Conservation (phyloP, 2,329 filamentous ascomycete genomes). For the Fusarium austroafricanum region DNA sequence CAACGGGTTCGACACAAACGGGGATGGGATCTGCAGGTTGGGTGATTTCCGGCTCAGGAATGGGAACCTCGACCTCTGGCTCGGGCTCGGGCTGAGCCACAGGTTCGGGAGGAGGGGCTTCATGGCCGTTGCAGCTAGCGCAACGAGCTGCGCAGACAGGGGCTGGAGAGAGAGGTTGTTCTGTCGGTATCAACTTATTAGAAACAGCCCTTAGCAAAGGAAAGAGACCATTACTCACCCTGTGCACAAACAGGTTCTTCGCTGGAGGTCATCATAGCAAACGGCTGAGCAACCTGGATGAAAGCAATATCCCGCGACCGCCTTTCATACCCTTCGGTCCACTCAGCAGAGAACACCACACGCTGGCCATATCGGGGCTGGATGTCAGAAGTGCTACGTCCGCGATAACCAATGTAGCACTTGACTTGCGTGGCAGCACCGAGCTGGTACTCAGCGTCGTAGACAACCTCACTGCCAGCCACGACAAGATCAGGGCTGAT, state of each 20-base stretch:
- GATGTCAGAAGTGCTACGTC: not conserved
- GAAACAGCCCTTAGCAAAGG: too few relatives aligned
- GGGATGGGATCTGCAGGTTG: not conserved
- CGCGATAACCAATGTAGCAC: conserved; percentile 49
- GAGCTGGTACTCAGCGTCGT: conserved; percentile 39
- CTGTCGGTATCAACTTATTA: not conserved
- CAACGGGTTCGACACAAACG: not conserved
- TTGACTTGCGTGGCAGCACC: conserved; percentile 45
- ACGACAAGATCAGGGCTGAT: conserved; percentile 26
- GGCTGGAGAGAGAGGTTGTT: not conserved
- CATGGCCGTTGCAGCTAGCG: not conserved
- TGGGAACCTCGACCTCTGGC: too few relatives aligned
- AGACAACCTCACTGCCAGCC: conserved; percentile 35
- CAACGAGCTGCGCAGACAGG: not conserved
- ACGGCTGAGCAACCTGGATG: conserved; percentile 28
- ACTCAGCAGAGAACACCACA: conserved; percentile 40
- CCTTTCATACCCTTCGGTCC: conserved; percentile 24
- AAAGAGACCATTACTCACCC: conserved; percentile 6
- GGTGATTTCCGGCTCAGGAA: not conserved
- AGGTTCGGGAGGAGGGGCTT: not conserved
- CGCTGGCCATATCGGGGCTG: not conserved
- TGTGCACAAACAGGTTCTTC: not conserved
- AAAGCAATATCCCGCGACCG: conserved; percentile 43
- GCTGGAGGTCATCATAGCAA: not conserved
- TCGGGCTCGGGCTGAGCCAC: not conserved